Evolutionary conservation across 2,329 filamentous ascomycete species (phyloP).

Genomic region (Chaetoscypha palmicola): DNA sequence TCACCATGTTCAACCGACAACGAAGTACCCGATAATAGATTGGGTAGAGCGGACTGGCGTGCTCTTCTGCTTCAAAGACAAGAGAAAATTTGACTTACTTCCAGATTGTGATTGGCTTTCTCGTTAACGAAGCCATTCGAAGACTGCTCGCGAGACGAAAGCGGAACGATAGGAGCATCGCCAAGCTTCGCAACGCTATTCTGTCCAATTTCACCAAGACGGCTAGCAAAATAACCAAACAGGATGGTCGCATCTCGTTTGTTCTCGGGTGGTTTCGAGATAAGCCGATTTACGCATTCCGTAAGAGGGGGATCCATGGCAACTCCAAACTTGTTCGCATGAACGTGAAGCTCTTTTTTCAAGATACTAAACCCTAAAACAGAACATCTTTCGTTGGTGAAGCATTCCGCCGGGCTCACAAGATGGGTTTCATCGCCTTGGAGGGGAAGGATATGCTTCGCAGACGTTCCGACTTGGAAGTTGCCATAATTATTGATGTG

Average conservation of each 20-base stretch:
- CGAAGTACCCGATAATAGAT: too few relatives aligned
- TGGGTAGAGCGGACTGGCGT: too few relatives aligned
- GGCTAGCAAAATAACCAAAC: constrained; percentile 77
- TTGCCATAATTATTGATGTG: constrained; percentile 67
- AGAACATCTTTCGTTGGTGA: constrained; percentile 68
- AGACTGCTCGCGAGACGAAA: constrained; percentile 35
- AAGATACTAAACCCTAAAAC: constrained; percentile 78
- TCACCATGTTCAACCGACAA: too few relatives aligned
- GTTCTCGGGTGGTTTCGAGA: constrained; percentile 64
- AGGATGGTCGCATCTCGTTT: constrained; percentile 59
- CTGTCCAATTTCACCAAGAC: constrained; percentile 65
- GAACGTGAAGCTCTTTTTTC: constrained; percentile 64
- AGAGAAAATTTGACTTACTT: too few relatives aligned
- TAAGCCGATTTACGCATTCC: constrained; percentile 66
- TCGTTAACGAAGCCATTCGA: constrained; percentile 26
- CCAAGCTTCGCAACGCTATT: constrained; percentile 53
- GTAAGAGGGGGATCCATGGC: constrained; percentile 71
- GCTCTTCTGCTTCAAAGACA: too few relatives aligned
- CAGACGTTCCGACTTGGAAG: constrained; percentile 51
- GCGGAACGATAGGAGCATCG: constrained; percentile 65
- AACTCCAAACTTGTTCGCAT: constrained; percentile 82
- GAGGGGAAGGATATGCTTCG: constrained; percentile 63
- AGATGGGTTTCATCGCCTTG: constrained; percentile 59
- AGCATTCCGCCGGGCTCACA: constrained; percentile 70
- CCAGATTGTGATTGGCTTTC: too few relatives aligned